A percentile compares a stretch with the other conserved stretches of the same genome.
Evolutionary conservation across 2,329 filamentous ascomycete species (phyloP).

Genomic region (Epichloe amarillans): DNA sequence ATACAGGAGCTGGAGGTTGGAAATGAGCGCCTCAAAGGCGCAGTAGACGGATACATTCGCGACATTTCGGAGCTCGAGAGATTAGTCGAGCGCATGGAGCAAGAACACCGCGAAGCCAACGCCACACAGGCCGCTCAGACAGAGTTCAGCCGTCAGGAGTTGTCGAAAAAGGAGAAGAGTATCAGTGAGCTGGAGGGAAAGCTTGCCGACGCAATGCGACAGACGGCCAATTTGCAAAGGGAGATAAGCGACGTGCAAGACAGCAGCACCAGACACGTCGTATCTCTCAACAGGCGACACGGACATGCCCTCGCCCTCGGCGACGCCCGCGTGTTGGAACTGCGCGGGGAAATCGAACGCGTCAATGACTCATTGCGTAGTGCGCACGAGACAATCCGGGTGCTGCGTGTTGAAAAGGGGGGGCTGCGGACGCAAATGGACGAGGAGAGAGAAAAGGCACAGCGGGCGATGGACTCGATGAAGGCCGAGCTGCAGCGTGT

Average conservation of each 20-base stretch:
- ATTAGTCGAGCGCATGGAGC: constrained; percentile 36
- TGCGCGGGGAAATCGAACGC: constrained; percentile 34
- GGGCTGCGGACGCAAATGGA: constrained; percentile 22
- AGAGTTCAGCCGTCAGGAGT: constrained; percentile 19
- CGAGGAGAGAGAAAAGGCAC: constrained; percentile 26
- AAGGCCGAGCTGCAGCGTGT: constrained; percentile 37
- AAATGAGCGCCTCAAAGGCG: constrained; percentile 36
- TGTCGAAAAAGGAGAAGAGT: constrained; percentile 25
- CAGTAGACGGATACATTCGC: constrained; percentile 37
- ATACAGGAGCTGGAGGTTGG: constrained; percentile 36
- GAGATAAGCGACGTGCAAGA: constrained; percentile 27
- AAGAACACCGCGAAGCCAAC: constrained; percentile 17
- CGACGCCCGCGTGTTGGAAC: constrained; percentile 35
- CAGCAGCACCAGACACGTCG: constrained; percentile 18
- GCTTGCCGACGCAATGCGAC: constrained; percentile 27
- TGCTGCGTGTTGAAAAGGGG: constrained; percentile 33
- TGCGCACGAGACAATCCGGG: constrained; percentile 33
- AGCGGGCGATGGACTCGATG: constrained; percentile 34
- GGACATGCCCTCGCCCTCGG: constrained; percentile 35
- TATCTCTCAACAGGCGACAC: constrained; percentile 25
- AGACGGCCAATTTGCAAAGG: constrained; percentile 23
- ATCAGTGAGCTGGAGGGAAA: constrained; percentile 31
- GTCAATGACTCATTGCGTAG: constrained; percentile 30
- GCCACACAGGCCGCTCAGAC: constrained; percentile 21
- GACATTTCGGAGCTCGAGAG: constrained; percentile 41